Evolutionary conservation across 2,329 filamentous ascomycete species (phyloP), one percentile per base, ranked within the genome.

Genomic region (Ceratocystis huliohia): DNA sequence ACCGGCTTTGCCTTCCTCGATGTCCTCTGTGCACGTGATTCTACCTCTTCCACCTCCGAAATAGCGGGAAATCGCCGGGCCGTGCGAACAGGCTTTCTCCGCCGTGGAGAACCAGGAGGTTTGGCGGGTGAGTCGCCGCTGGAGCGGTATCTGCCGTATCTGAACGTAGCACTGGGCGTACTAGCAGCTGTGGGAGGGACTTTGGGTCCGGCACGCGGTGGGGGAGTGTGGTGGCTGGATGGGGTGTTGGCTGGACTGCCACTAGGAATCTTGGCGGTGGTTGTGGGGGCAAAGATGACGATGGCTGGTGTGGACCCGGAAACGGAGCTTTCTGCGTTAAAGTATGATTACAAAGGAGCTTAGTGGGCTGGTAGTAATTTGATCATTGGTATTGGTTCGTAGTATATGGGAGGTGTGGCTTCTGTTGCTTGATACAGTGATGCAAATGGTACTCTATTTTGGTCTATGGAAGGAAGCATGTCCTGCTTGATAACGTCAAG

Each of bases 281-380:
- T 85, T 5, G 71, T 90, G 66, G 74, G 82, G 61, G 83, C 84
- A 37, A 85, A 90, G 74, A 75, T 82, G 64, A 79, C 88, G 72
- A 85, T 91, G 81, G 80, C 81, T 2, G 80, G 84, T 61, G 82
- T 91, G 7, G 86, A 91, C 75, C 82, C 88, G 4, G 85, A 83
- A 72, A 76, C 78, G 69, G 87, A 88, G 71, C 74, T 92, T 70
- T 77, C 80, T 62, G 77, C 75, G 65, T 76, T 89, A 71, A 83
- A 77, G 73, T 89, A 89, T 75, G 78, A 80, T 65, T 87, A 84
- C 72, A 89, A 87, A 72, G 86, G 87, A 2, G 87, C 86, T 53
- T 88, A 70, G 41, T 72, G 17, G 5, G 17, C 50, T 61, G 33
- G 44, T 46, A 41, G 45, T 25, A 28, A 48, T 5, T 22, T 48